Conservation (phyloP, 2,329 filamentous ascomycete genomes). For the Bimuria novae-zelandiae region DNA sequence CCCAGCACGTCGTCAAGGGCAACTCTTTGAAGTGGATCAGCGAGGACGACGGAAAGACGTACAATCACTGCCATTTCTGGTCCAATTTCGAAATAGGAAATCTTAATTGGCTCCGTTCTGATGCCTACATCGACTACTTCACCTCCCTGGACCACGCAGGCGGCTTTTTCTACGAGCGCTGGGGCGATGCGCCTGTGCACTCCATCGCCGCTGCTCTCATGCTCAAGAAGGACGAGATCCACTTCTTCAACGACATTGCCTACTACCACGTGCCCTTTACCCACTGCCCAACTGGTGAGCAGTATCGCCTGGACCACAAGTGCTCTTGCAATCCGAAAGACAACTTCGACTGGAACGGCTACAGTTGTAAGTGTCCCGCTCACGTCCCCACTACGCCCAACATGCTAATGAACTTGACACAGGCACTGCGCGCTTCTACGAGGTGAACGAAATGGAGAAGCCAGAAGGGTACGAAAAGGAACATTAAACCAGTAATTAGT, state of each 20-base stretch:
- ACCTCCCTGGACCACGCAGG: conserved; percentile 84
- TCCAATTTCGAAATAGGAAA: conserved; percentile 98
- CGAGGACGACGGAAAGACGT: conserved; percentile 86
- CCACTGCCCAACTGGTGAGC: conserved; percentile 91
- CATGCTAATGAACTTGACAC: conserved; percentile 42
- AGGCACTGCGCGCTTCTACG: conserved; percentile 87
- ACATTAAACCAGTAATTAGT: conserved; percentile 39
- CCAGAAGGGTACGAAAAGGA: conserved; percentile 83
- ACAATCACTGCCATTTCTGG: conserved; percentile 99
- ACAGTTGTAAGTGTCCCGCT: conserved; percentile 74
- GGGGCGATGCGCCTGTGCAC: conserved; percentile 96
- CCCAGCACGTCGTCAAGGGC: conserved; percentile 80
- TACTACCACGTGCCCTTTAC: conserved; percentile 99
- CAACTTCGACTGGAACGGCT: conserved; percentile 99
- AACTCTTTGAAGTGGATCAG: conserved; percentile 93
- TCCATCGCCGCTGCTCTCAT: conserved; percentile 91
- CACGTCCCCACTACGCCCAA: too few relatives aligned
- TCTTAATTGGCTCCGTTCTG: conserved; percentile 88
- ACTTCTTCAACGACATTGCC: conserved; percentile 99
- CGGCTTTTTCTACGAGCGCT: conserved; percentile 98
- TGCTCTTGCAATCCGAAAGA: conserved; percentile 95
- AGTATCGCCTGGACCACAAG: conserved; percentile 79
- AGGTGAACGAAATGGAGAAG: conserved; percentile 79
- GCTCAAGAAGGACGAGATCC: conserved; percentile 89
- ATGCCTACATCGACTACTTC: conserved; percentile 90